A percentile compares a stretch with the other conserved stretches of the same genome.
Evolutionary conservation across 305 asterid species (phyloP).

Genomic region (Rubia balearica): DNA sequence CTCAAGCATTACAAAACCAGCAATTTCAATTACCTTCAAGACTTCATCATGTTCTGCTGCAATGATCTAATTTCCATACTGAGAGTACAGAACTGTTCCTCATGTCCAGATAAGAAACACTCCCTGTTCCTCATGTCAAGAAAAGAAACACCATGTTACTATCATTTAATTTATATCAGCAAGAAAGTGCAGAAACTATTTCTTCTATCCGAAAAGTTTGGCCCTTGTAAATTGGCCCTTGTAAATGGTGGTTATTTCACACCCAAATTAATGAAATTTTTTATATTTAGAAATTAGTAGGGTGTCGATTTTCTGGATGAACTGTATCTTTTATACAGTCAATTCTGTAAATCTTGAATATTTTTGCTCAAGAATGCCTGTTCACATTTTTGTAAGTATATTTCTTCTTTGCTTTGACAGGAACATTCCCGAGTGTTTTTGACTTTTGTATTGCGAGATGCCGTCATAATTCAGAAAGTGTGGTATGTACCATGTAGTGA

Average conservation of each 20-base stretch:
- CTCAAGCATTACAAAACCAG: neutral
- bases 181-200: neutral
- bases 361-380: neutral
- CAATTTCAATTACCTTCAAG: neutral
- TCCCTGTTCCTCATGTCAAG: neutral
- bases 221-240: neutral
- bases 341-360: neutral
- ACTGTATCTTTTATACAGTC: neutral
- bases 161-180: neutral
- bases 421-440: conserved; percentile 51
- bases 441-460: conserved; percentile 86
- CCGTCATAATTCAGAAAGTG: conserved; percentile 89
- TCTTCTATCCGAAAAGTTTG: neutral
- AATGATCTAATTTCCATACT: neutral
- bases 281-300: neutral
- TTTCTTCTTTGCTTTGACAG: conserved; percentile 34
- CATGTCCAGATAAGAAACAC: neutral
- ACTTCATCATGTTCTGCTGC: neutral
- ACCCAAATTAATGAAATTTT: neutral
- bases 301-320: neutral
- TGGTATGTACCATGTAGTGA: conserved; percentile 34
- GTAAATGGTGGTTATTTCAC: neutral
- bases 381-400: neutral
- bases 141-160: neutral
- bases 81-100: neutral